phyloP scores from a whole-genome alignment of 495 filamentous ascomycete species.

The Chaetomium fimeti region DNA sequence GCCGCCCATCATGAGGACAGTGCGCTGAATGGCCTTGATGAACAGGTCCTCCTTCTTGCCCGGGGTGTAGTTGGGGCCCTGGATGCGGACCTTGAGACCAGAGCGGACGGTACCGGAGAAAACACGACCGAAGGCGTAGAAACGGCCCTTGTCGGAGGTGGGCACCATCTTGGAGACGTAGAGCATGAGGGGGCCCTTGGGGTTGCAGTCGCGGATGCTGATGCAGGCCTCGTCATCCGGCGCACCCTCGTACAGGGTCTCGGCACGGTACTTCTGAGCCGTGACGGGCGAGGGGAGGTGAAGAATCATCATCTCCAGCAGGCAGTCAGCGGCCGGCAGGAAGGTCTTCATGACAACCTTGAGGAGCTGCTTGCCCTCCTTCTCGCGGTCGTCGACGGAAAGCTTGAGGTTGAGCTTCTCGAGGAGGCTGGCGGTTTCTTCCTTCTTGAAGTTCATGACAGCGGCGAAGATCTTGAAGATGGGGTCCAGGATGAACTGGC shows the following conservation, averaged over 20 bases:
- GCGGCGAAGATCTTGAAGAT: conserved; percentile 98
- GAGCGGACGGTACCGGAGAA: conserved; percentile 97
- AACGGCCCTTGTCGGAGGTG: conserved; percentile 98
- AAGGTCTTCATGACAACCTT: conserved; percentile 99
- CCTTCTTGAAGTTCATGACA: conserved; percentile 98
- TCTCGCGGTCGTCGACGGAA: conserved; percentile 76
- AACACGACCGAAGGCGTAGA: conserved; percentile 99
- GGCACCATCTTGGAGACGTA: conserved; percentile 99
- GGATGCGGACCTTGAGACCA: conserved; percentile 99
- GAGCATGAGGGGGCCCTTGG: conserved; percentile 97
- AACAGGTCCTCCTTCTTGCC: conserved; percentile 99
- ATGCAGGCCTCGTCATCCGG: conserved; percentile 86
- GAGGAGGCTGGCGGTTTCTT: conserved; percentile 78
- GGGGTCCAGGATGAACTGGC: conserved; percentile 96
- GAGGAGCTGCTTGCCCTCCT: conserved; percentile 94
- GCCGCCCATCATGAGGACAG: conserved; percentile 99
- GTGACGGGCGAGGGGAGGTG: conserved; percentile 95
- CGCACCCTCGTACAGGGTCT: conserved; percentile 98
- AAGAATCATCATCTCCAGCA: conserved; percentile 99
- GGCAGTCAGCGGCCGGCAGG: conserved; percentile 94
- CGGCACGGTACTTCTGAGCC: conserved; percentile 96
- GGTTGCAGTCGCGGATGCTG: conserved; percentile 95
- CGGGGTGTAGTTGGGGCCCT: conserved; percentile 97
- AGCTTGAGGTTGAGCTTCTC: conserved; percentile 94
- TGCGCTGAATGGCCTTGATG: conserved; percentile 99